A percentile compares a stretch with the other conserved stretches of the same genome.
Conservation (phyloP, 345 rosid genomes). For the Laguncularia racemosa region DNA sequence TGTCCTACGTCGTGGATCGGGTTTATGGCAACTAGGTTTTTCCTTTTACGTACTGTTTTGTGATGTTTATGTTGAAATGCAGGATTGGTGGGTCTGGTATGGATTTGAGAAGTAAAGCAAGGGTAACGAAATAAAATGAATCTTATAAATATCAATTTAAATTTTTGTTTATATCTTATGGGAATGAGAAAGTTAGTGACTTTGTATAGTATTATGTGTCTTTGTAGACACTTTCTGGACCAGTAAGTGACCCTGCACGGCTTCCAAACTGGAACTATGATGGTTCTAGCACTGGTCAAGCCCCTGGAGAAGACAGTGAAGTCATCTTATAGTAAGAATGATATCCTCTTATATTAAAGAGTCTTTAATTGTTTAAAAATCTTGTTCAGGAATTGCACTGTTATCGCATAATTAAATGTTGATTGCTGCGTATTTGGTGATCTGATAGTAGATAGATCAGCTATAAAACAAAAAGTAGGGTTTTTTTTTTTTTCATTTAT, state of each 20-base stretch:
- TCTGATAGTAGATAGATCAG: too few relatives aligned
- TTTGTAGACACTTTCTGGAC: conserved; percentile 23
- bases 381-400: too few relatives aligned
- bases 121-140: conserved; percentile 12
- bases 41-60: too few relatives aligned
- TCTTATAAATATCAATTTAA: too few relatives aligned
- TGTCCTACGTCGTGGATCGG: too few relatives aligned
- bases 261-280: conserved; percentile 31
- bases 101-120: conserved; percentile 38
- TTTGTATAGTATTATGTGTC: not conserved
- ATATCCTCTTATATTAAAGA: too few relatives aligned
- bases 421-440: too few relatives aligned
- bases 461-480: not conserved
- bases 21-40: too few relatives aligned
- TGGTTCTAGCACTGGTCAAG: conserved; percentile 30
- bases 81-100: conserved; percentile 44
- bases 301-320: conserved; percentile 29
- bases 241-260: conserved; percentile 17
- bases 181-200: not conserved
- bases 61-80: not conserved
- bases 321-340: conserved; percentile 21
- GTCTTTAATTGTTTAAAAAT: too few relatives aligned
- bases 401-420: too few relatives aligned
- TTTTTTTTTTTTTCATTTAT: not conserved
- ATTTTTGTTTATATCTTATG: not conserved